Conservation (phyloP, 2,329 filamentous ascomycete genomes). For the Onygenales sp. region DNA sequence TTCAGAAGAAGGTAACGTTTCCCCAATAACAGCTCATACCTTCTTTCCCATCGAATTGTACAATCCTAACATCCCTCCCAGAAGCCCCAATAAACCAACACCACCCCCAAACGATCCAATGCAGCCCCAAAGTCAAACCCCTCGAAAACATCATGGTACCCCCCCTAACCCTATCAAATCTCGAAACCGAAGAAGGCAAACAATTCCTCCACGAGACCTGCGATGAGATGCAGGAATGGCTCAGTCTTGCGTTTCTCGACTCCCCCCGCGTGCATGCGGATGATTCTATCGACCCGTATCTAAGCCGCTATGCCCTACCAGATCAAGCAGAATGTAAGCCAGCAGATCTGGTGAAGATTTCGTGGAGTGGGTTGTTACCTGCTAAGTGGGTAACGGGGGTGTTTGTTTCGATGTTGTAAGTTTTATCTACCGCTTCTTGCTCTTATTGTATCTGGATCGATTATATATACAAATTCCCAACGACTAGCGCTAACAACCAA, state of each 20-base stretch:
- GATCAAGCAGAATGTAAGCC: constrained; percentile 15
- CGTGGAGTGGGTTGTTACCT: constrained; percentile 34
- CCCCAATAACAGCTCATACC: neutral
- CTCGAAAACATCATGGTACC: constrained; percentile 23
- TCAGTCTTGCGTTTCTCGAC: constrained; percentile 44
- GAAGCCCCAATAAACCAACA: constrained; percentile 27
- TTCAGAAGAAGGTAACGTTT: constrained; percentile 34
- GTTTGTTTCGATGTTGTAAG: constrained; percentile 28
- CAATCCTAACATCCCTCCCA: constrained; percentile 8
- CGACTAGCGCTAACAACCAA: neutral
- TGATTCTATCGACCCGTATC: constrained; percentile 33
- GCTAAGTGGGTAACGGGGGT: constrained; percentile 30
- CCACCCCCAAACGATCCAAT: constrained; percentile 27
- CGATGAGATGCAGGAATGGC: constrained; percentile 52
- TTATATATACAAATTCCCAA: neutral
- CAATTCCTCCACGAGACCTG: constrained; percentile 52
- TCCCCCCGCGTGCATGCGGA: constrained; percentile 28
- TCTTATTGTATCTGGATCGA: neutral
- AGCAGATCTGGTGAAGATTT: constrained; percentile 26
- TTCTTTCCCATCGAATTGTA: neutral
- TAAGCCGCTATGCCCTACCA: constrained; percentile 34
- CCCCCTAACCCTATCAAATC: constrained; percentile 21
- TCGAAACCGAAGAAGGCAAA: constrained; percentile 9
- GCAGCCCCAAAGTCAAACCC: constrained; percentile 15
- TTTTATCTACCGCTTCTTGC: constrained; percentile 3